Conservation (phyloP, 192 early-diverging fungal genomes). For the Coemansia sp. region DNA sequence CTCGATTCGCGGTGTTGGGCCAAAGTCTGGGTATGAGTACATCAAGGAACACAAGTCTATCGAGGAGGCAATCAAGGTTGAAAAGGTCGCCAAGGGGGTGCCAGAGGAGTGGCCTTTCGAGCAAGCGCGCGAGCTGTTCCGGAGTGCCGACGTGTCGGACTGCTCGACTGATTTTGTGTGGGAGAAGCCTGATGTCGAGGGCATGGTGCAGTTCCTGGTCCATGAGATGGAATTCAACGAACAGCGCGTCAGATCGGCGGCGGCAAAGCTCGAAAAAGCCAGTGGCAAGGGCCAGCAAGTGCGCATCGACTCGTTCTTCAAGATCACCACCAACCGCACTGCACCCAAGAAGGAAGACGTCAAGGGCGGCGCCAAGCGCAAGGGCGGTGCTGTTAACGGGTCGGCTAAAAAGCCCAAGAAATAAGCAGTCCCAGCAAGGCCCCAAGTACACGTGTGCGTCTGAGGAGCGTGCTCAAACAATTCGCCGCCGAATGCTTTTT, state of each 20-base stretch:
- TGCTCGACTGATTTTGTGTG: slow-evolving; percentile 66
- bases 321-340: slow-evolving; percentile 28
- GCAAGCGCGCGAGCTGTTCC: slow-evolving; percentile 88
- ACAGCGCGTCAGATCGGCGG: slow-evolving; percentile 82
- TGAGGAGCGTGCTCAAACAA: background rate
- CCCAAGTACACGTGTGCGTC: background rate
- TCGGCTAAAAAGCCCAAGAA: slow-evolving; percentile 25
- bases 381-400: slow-evolving; percentile 17
- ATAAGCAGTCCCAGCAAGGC: background rate
- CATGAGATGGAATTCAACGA: slow-evolving; percentile 96
- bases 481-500: background rate
- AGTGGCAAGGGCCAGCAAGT: slow-evolving; percentile 83
- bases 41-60: slow-evolving; percentile 86
- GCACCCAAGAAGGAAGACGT: slow-evolving; percentile 3
- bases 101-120: slow-evolving; percentile 90
- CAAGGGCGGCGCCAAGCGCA: slow-evolving; percentile 20
- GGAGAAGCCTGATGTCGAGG: slow-evolving; percentile 79
- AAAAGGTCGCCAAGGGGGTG: slow-evolving; percentile 77
- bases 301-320: slow-evolving; percentile 93
- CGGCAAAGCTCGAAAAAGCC: slow-evolving; percentile 80
- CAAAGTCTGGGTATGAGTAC: slow-evolving; percentile 74
- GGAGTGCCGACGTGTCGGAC: slow-evolving; percentile 76
- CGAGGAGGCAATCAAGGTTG: slow-evolving; percentile 78
- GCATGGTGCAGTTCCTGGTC: slow-evolving; percentile 84
- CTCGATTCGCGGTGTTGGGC: slow-evolving; percentile 92